Base-by-base conservation (phyloP, 768 basidiomycete genomes). In the Mycena albidolilacea region DNA sequence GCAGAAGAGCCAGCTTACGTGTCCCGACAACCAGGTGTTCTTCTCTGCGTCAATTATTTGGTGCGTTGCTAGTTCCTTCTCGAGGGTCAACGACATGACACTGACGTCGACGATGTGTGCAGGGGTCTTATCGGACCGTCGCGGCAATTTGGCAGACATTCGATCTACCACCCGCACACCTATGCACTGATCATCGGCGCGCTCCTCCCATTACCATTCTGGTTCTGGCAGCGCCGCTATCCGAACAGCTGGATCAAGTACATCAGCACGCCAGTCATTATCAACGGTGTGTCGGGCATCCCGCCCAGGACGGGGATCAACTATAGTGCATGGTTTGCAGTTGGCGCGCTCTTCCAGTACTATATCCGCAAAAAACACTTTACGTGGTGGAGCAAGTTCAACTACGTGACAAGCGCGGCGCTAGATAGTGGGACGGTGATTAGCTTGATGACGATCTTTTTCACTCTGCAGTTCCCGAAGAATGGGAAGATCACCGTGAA, bases 231-330 rank as follows among this genome's bases (percentile, higher is more conserved):
- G 76, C 89, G 94, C 39, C 86, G 89, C 46, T 92, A 90, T 79
- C 97, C 96, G 21, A 89, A 91, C 54, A 91, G 92, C 35, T 93
- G 95, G 90, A 86, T 92, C 77, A 90, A 91, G 75, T 93, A 90
- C 80, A 88, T 98, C 77, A 93, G 90, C 83, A 91, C 94, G 0
- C 96, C 97, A 0, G 92, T 98, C 73, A 82, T 97, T 30, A 87
- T 98, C 62, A 95, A 90, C 76, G 95, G 95, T n/a, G 90, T 95
- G 35, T 88, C 90, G 19, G 87, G 82, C 72, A 96, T 98, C 70
- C 97, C 97, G 11, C 97, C 97, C 4, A 94, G 95, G 30, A 95
- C 91, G 58, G 97, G 97, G n/a, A 95, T 98, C 87, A 98, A 99
- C 84, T 98, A 95, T 80, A 93, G 94, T 15, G 89, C 92, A 21